Base-by-base conservation (phyloP, 2,329 filamentous ascomycete genomes). In the Amauroascus verrucosus region DNA sequence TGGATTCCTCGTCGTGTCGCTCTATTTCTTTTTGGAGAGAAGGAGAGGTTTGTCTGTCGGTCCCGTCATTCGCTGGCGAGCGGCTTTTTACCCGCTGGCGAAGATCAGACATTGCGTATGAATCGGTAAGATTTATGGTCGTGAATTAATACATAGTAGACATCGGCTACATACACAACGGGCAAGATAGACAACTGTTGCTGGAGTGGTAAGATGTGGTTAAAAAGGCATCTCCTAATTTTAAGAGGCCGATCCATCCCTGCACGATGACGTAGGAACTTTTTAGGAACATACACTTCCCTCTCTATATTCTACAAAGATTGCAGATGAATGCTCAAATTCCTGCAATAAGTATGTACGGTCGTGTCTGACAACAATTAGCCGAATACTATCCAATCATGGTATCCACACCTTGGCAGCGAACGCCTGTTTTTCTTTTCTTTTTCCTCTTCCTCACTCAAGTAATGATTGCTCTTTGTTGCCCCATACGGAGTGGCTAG, bases 1-100 rank as follows among this genome's bases (percentile, higher is more conserved):
- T 40, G 16, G 51, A 55, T 48, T 54, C 50, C 32, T 57, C 53
- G 22, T 56, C 45, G 22, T 48, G 44, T 11, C 37, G 22, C 16
- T 40, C 38, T 54, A 54, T 50, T 32, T 43, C 30, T 22, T 41
- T 16, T 26, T 16, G 28, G 35, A 51, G 33, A 41, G 32, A 20
- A 47, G 45, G 28, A 40, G 50, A 50, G 41, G 37, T 37, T 28
- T 46, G 28, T 13, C 24, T n/a, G 22, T 16, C 24, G 43, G 20
- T n/a, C 6, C 13, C 14, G 11, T 28, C 8, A 28, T 51, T 13
- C 11, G 18, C 41, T 4, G 30, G n/a, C 38, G 43, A 28, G 20
- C 32, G 24, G 30, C 13, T n/a, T 18, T 46, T 46, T n/a, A 41
- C 9, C 24, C 50, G 40, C 30, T 52, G 50, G 14, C 50, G 50